These are phyloP conservation scores for Neolentinus lepideus DNA, from an alignment of 1,284 basidiomycete genomes.

Conservation along the genomic window DNA sequence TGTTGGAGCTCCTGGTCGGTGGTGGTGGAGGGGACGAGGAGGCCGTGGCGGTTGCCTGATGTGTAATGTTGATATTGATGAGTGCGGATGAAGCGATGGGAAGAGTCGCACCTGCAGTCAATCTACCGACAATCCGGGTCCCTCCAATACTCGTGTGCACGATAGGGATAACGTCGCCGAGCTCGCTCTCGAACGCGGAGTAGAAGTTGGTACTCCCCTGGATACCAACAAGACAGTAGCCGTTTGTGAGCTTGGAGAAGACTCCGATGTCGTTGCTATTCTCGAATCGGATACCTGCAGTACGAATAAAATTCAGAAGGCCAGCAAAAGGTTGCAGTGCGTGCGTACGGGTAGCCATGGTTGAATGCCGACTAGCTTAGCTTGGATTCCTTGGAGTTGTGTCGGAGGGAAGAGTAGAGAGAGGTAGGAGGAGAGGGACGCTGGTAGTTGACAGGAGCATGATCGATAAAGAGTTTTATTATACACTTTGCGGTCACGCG, in stretches of 20 bases:
- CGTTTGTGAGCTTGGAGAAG: constrained; percentile 93
- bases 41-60: constrained; percentile 87
- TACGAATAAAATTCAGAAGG: constrained; percentile 1
- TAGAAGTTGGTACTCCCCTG: constrained; percentile 98
- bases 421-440: not conserved
- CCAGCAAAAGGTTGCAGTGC: constrained; percentile 6
- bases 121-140: constrained; percentile 88
- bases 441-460: not conserved
- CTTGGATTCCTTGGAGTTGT: not conserved
- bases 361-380: constrained; percentile 12
- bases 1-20: constrained; percentile 99
- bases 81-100: not conserved
- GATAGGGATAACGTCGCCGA: constrained; percentile 92
- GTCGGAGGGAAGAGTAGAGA: not conserved
- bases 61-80: not conserved
- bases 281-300: constrained; percentile 85
- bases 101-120: constrained; percentile 73
- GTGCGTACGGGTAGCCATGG: constrained; percentile 69
- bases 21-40: constrained; percentile 92
- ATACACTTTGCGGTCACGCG: not conserved
- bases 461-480: not conserved
- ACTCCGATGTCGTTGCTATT: constrained; percentile 96
- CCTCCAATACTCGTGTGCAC: constrained; percentile 96
- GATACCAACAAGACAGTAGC: constrained; percentile 88
- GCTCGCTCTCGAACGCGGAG: constrained; percentile 93